Evolutionary conservation across 768 basidiomycete species (phyloP).

Genomic region (Amanita muscaria): DNA sequence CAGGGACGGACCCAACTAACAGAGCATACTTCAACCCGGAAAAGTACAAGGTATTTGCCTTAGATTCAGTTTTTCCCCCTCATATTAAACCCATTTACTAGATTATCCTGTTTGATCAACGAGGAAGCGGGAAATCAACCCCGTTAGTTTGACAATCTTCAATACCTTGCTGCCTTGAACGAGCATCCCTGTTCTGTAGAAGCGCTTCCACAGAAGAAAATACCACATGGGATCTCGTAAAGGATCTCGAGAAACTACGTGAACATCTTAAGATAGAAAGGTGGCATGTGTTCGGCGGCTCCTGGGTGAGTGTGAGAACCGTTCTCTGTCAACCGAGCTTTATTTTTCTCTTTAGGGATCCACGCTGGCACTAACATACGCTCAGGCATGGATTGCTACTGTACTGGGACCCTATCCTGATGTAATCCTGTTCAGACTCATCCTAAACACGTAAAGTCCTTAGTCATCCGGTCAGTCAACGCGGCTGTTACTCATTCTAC

Average conservation of each 20-base stretch:
- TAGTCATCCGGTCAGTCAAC: conserved; percentile 60
- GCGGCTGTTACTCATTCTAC: too few relatives aligned
- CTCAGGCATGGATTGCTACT: conserved; percentile 45
- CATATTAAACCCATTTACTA: conserved; percentile 24
- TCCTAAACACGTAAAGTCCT: conserved; percentile 69
- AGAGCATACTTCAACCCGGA: conserved; percentile 74
- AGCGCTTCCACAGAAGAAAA: conserved; percentile 74
- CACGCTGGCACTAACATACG: conserved; percentile 77
- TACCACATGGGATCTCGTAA: conserved; percentile 91
- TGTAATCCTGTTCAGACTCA: conserved; percentile 41
- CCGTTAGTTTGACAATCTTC: too few relatives aligned
- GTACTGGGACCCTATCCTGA: neutral
- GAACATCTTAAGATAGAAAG: conserved; percentile 68
- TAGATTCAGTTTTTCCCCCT: neutral
- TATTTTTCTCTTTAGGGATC: too few relatives aligned
- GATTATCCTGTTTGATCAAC: conserved; percentile 87
- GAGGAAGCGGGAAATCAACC: conserved; percentile 80
- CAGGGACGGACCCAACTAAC: conserved; percentile 60
- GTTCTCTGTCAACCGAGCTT: too few relatives aligned
- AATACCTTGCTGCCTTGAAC: too few relatives aligned
- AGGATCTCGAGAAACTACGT: conserved; percentile 79
- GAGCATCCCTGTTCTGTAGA: too few relatives aligned
- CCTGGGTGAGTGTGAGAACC: too few relatives aligned
- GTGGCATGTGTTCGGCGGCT: conserved; percentile 95
- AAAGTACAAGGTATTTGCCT: conserved; percentile 72